Base-by-base conservation (phyloP, 2,329 filamentous ascomycete genomes). In the Fusarium equiseti region DNA sequence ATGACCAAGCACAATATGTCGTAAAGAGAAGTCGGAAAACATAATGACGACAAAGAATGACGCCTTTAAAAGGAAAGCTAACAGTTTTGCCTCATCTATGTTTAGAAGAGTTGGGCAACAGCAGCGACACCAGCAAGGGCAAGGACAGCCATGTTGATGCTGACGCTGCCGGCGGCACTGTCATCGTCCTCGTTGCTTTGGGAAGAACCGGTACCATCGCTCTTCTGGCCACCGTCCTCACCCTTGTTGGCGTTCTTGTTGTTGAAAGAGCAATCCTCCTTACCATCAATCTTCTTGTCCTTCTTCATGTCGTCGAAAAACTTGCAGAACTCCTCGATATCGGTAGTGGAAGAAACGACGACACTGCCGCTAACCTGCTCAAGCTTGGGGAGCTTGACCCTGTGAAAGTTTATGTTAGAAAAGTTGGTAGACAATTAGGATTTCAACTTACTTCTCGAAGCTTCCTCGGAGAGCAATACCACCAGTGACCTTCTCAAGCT, bases 391-490 rank as follows among this genome's bases (percentile, higher is more conserved):
- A 98, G 87, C 38, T 85, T 78, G 73, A 96, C 90, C 65, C 94
- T 97, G 35, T 16, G n/a, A 18, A 5, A 15, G 10, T 18, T 12
- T 3, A 51, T 20, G 40, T 71, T 48, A 75, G 66, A 20, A 24
- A 6, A 6, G 20, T n/a, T 15, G 12, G 3, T 12, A 11, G 6
- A 4, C 18, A 32, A 7, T 51, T 10, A 3, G 15, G 3, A 16
- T 54, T 13, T 12, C 15, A 20, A 88, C 93, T 86, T 87, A 97
- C 94, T 88, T 85, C 70, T 89, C 87, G 82, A 98, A 97, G 84
- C 90, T 92, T 77, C 96, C 96, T 76, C 90, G 90, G 80, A 97
- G 89, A 80, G 94, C 91, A 78, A 98, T 86, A 76, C 93, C 94
- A 83, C 95, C 95, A 71, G 86, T 88, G 63, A 98, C 89, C 59